Evolutionary conservation across 2,329 filamentous ascomycete species (phyloP), one percentile per base, ranked within the genome.

Genomic region (Ophiostoma ips): DNA sequence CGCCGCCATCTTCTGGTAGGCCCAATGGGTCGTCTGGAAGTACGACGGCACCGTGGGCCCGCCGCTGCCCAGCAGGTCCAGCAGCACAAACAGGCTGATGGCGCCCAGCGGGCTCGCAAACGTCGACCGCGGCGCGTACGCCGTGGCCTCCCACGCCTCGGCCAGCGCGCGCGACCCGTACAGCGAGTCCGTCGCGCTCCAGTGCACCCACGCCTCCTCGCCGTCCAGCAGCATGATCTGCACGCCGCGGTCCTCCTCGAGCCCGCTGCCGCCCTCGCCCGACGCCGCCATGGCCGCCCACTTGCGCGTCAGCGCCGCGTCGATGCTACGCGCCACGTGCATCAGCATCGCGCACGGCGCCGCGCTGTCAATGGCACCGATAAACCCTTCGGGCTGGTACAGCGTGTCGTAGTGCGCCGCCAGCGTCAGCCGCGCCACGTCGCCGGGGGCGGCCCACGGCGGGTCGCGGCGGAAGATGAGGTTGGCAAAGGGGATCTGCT

Each of bases 341-440:
- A 98, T 76, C 52, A 98, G 72, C 74, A 96, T 88, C 0, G 92
- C 92, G 64, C 90, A 96, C 10, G 92, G 89, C 16, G 86, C 92
- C 1, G 92, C 92, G 59, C 87, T 95, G 62, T 98, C 92, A 13
- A 80, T 94, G 0, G 90, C 92, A 0, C 92, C 92, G 52, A 98
- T 84, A 63, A 98, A 98, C 1, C 88, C 90, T 53, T 81, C 69
- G 0, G 89, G 90, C 24, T 71, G 71, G 52, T 84, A 73, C 66
- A 94, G 84, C 62, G 81, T 89, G 60, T 98, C 92, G 63, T 95
- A 96, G 63, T 98, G 92, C 37, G 92, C 92, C 7, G 90, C 92
- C 50, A 98, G 73, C 13, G 87, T 90, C 61, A 96, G 68, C 46
- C 88, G 72, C 38, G 83, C 81, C 2, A 92, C 81, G 57, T 95